Conservation (phyloP, 2,329 filamentous ascomycete species). For the Fusarium penzigii region DNA sequence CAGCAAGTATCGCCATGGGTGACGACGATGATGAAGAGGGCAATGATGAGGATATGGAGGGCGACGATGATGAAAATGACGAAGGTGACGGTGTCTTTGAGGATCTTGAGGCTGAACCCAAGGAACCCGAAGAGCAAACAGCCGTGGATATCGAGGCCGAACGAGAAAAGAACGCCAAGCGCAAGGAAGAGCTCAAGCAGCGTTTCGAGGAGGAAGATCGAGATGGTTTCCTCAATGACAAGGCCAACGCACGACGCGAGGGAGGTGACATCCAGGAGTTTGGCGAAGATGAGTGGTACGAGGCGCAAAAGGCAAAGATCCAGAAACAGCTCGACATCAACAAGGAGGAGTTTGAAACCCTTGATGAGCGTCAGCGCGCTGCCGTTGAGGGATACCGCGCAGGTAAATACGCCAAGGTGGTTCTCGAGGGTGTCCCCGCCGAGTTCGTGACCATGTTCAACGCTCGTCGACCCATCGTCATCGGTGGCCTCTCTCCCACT, state of each 20-base stretch:
- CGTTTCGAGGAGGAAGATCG: constrained; percentile 97
- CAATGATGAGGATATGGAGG: constrained; percentile 54
- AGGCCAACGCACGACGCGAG: constrained; percentile 72
- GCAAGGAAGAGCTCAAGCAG: constrained; percentile 92
- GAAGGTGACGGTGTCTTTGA: constrained; percentile 61
- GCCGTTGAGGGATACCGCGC: constrained; percentile 89
- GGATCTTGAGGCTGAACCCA: constrained; percentile 68
- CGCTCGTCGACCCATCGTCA: constrained; percentile 77
- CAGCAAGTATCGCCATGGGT: constrained; percentile 54
- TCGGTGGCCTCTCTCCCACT: constrained; percentile 89
- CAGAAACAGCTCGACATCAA: constrained; percentile 98
- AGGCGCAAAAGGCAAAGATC: constrained; percentile 89
- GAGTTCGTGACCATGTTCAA: constrained; percentile 88
- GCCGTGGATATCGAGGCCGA: constrained; percentile 74
- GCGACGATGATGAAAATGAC: constrained; percentile 52
- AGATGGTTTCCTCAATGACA: constrained; percentile 93
- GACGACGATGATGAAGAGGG: constrained; percentile 31
- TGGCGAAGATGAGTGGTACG: constrained; percentile 98
- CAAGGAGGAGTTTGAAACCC: constrained; percentile 83
- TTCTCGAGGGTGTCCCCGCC: constrained; percentile 84
- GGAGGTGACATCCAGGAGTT: constrained; percentile 75
- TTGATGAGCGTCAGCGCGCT: constrained; percentile 81
- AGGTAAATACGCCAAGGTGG: constrained; percentile 89
- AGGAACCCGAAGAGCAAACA: constrained; percentile 50
- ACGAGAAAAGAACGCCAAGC: constrained; percentile 83